Conservation (phyloP, 2,329 filamentous ascomycete genomes). For the Aureobasidium lini region DNA sequence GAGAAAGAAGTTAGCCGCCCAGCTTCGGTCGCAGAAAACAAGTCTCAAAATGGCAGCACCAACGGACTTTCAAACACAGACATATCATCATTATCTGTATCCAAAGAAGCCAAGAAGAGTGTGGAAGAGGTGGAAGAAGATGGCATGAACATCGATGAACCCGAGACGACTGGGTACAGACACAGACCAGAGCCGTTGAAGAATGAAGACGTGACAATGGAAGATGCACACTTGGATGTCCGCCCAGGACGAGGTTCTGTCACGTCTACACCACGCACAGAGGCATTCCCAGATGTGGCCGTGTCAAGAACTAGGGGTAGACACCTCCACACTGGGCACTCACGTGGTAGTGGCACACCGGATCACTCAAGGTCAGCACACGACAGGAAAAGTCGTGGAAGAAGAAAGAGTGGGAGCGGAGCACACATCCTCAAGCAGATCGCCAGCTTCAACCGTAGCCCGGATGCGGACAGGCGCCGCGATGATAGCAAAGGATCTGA, state of each 20-base stretch:
- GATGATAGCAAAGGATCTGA: conserved; percentile 2
- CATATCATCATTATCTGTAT: neutral
- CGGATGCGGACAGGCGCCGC: conserved; percentile 25
- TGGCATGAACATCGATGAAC: conserved; percentile 14
- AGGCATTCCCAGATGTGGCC: conserved; percentile 33
- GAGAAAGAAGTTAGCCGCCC: conserved; percentile 42
- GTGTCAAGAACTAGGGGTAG: conserved; percentile 23
- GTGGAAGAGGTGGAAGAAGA: conserved; percentile 17
- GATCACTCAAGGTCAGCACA: conserved; percentile 23
- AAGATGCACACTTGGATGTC: conserved; percentile 19
- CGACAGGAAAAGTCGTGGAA: conserved; percentile 16
- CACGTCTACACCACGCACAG: conserved; percentile 40
- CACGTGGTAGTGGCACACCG: conserved; percentile 30
- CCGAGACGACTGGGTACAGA: conserved; percentile 8
- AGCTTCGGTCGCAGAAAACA: conserved; percentile 20
- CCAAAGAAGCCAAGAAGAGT: conserved; percentile 19
- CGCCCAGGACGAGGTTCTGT: conserved; percentile 36
- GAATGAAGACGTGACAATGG: conserved; percentile 40
- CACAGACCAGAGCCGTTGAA: conserved; percentile 34
- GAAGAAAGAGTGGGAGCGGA: conserved; percentile 25
- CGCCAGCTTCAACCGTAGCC: conserved; percentile 31
- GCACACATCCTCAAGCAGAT: conserved; percentile 32
- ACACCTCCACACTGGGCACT: conserved; percentile 34
- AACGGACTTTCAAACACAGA: conserved; percentile 17
- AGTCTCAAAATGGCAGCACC: conserved; percentile 20